These are phyloP conservation scores for Hondaea fermentalgiana DNA, from an alignment of 108 stramenopile genomes.

Conservation along the genomic window DNA sequence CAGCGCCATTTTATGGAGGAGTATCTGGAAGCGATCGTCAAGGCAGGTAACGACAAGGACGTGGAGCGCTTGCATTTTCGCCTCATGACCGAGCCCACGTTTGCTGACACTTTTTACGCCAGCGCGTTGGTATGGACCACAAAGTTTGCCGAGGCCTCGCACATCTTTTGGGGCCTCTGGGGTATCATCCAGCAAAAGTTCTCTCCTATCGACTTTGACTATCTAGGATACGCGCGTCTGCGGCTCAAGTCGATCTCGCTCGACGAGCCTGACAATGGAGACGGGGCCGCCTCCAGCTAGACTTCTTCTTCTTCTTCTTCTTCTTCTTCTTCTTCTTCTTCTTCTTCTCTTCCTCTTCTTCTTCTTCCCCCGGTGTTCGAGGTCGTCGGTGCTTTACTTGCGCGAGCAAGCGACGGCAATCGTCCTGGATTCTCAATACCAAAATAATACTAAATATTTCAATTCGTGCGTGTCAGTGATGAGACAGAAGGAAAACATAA, in stretches of 20 bases:
- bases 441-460: no score
- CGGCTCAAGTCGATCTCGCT: neutral
- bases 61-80: neutral
- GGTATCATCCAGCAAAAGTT: slow-evolving; percentile 32
- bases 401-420: no score
- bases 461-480: no score
- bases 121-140: neutral
- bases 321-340: neutral
- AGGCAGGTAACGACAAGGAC: neutral
- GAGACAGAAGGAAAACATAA: no score
- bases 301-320: neutral
- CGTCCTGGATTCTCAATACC: no score
- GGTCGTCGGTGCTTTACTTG: no score
- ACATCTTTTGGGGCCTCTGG: slow-evolving; percentile 43
- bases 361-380: no score
- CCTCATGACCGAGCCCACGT: neutral
- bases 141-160: slow-evolving; percentile 27
- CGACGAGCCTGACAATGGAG: neutral
- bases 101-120: neutral
- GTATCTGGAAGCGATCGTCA: neutral
- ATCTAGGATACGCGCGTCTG: slow-evolving; percentile 30
- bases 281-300: neutral
- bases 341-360: no score
- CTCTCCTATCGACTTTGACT: slow-evolving; percentile 44
- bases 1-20: neutral